A percentile compares a stretch with the other conserved stretches of the same genome.
phyloP scores from a whole-genome alignment of 2,329 filamentous ascomycete genomes.

The Nemania sp. region DNA sequence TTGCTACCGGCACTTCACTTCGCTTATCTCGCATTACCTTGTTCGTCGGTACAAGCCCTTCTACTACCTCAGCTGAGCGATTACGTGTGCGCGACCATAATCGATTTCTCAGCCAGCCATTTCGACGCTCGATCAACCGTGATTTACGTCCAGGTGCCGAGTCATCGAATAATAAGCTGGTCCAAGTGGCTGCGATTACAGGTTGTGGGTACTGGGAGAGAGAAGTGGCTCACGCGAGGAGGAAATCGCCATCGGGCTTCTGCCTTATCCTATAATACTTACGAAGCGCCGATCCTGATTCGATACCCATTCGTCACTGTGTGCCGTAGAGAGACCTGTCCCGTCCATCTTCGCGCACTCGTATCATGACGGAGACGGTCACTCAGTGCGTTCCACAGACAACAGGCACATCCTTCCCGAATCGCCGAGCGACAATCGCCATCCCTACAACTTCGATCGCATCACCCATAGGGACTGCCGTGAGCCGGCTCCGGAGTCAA shows the following conservation, averaged over 20 bases:
- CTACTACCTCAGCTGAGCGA: not conserved
- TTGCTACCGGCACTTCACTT: not conserved
- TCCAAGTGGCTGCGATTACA: not conserved
- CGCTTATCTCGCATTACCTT: not conserved
- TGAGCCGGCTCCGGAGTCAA: conserved; percentile 45
- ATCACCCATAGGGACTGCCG: conserved; percentile 29
- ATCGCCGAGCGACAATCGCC: conserved; percentile 34
- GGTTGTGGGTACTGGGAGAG: not conserved
- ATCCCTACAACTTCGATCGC: conserved; percentile 34
- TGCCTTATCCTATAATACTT: conserved; percentile 12
- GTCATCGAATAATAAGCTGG: not conserved
- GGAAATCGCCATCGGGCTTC: conserved; percentile 7
- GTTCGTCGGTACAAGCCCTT: not conserved
- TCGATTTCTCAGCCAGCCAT: not conserved
- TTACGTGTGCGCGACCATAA: not conserved
- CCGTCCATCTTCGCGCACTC: not conserved
- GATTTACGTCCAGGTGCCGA: not conserved
- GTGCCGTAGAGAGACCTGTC: not conserved
- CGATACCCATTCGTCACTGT: not conserved
- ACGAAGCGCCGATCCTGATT: not conserved
- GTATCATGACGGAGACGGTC: conserved; percentile 35
- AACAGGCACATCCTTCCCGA: conserved; percentile 25
- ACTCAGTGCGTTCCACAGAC: conserved; percentile 29
- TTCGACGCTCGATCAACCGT: not conserved
- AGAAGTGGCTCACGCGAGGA: conserved; percentile 6